Evolutionary conservation across 192 early-diverging fungal species (phyloP), one percentile per base, ranked within the genome.

Genomic region (Dissophora globulifera): DNA sequence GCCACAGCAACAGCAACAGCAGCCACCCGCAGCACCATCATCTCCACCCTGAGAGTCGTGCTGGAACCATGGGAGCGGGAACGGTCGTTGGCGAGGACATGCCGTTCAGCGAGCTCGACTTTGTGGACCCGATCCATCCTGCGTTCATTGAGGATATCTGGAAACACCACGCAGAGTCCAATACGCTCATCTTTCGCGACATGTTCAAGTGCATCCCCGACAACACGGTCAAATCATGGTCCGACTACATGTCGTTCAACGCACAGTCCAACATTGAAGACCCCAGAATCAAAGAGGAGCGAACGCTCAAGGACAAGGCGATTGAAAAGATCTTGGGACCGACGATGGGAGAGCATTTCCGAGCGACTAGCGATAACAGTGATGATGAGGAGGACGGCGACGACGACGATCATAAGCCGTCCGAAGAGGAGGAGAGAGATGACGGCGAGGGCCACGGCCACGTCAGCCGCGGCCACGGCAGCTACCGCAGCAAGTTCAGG

Each of bases 181-280:
- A 95, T 74, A 87, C 89, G 10, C 50, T 62, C 0, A 69, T 88
- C 8, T 92, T 89, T 62, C 74, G 93, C 17, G 82, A 89, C 1
- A 86, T 91, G 20, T 95, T 95, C 68, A 82, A 86, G 23, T 90
- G 89, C 48, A 86, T 94, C 16, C 93, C 93, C 4, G 93, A 95
- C 69, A 89, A 93, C 33, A 93, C 90, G 13, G 86, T 93, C 8
- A 85, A 78, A 32, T 88, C 72, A 7, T 92, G 90, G 88, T 76
- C 86, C 0, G 76, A 78, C 20, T 79, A 82, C 58, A 72, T 61
- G 5, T 33, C 75, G 1, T 85, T 85, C 47, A 70, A 69, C 35
- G 53, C 31, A 15, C 63, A 76, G 15, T 76, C 72, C 4, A 76
- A 76, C 16, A 58, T 76, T 10, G 62, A 67, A 0, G 72, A 76